phyloP scores from a whole-genome alignment of 2,329 filamentous ascomycete species.

The Hymenoscyphus salicellus region DNA sequence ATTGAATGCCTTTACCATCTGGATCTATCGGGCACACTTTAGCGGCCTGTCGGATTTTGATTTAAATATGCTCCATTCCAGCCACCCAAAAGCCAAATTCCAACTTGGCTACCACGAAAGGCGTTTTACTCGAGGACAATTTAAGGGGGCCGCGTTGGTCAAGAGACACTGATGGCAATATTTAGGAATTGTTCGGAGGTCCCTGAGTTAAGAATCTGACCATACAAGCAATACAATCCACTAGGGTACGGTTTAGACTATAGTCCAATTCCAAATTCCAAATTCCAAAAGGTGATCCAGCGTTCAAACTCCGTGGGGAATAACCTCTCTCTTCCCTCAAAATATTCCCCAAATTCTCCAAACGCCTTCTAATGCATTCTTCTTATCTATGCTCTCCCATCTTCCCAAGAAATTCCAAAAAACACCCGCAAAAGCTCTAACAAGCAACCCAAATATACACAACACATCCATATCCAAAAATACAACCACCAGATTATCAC shows the following conservation, averaged over 20 bases:
- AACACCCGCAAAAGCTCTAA: neutral
- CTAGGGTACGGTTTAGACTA: neutral
- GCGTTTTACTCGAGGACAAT: no score
- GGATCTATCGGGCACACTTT: no score
- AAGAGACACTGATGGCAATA: no score
- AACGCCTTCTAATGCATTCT: constrained; percentile 5
- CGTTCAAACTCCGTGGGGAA: neutral
- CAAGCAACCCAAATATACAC: constrained; percentile 2
- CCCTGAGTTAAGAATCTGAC: neutral
- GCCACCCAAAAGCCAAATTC: no score
- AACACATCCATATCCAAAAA: neutral
- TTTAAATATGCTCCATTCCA: no score
- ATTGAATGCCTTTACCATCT: neutral
- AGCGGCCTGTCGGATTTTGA: no score
- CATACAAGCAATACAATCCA: neutral
- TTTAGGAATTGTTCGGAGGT: no score
- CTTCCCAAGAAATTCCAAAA: neutral
- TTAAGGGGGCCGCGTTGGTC: no score
- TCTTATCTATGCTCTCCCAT: neutral
- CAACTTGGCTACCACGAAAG: no score
- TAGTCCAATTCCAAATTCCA: neutral
- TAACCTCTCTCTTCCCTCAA: neutral
- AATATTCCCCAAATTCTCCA: neutral
- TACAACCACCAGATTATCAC: constrained; percentile 10
- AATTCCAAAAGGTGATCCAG: neutral